Percentiles rank a stretch among this genome's conserved stretches.
These are phyloP conservation scores for Martensiomyces pterosporus DNA, from an alignment of 192 early-diverging fungal species.

Conservation along the genomic window DNA sequence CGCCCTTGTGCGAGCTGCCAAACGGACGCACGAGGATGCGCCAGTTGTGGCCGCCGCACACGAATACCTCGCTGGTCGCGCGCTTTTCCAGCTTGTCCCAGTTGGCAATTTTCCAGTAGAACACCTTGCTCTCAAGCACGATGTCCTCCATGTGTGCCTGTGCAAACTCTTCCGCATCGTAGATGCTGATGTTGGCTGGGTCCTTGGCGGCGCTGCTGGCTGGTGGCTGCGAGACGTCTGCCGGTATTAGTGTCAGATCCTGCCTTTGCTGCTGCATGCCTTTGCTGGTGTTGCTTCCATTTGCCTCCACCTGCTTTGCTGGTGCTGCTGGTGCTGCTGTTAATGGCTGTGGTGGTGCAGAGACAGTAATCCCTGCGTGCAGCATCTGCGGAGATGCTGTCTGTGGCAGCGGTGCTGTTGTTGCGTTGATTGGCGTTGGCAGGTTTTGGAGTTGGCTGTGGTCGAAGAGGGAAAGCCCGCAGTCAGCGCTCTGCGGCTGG, in stretches of 20 bases:
- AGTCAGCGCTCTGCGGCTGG: slow-evolving; percentile 1
- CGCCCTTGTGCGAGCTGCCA: slow-evolving; percentile 76
- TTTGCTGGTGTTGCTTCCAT: slow-evolving; percentile 1
- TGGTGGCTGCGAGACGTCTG: background rate
- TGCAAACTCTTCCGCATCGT: slow-evolving; percentile 37
- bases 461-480: background rate
- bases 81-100: slow-evolving; percentile 47
- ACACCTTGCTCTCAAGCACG: slow-evolving; percentile 43
- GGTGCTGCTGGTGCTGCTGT: slow-evolving; percentile 2
- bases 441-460: slow-evolving; percentile 7
- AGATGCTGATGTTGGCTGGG: slow-evolving; percentile 35
- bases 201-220: background rate
- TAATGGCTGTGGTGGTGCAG: no score
- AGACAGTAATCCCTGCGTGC: no score
- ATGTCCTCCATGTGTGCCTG: slow-evolving; percentile 47
- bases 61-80: slow-evolving; percentile 44
- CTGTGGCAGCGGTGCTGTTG: slow-evolving; percentile 9
- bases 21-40: slow-evolving; percentile 84
- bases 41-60: slow-evolving; percentile 56
- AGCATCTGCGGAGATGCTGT: background rate
- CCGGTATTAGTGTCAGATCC: no score
- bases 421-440: slow-evolving; percentile 16
- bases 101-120: slow-evolving; percentile 47
- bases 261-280: slow-evolving; percentile 3
- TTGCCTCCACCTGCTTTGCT: no score